These are phyloP conservation scores for Colletotrichum sp. DNA, from an alignment of 2,329 filamentous ascomycete genomes.

Conservation along the genomic window DNA sequence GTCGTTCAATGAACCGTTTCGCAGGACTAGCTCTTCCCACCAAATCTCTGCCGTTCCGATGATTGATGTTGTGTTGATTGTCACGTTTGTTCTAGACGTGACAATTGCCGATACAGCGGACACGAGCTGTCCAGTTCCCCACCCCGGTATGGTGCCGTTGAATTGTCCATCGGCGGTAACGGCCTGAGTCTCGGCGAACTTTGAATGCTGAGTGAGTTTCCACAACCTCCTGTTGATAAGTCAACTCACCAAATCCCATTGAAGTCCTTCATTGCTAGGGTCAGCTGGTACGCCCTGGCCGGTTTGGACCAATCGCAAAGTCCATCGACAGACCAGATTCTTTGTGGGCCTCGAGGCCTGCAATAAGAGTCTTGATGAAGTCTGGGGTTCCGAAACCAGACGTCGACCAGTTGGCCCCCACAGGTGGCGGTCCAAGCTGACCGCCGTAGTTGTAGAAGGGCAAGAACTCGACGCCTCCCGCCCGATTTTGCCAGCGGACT, in stretches of 20 bases:
- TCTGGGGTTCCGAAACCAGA: conserved; percentile 45
- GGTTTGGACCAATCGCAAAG: conserved; percentile 49
- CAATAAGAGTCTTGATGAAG: conserved; percentile 21
- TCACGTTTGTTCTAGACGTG: not conserved
- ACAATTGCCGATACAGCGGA: not conserved
- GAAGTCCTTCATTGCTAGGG: conserved; percentile 33
- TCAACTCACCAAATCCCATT: conserved; percentile 31
- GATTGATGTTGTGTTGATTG: not conserved
- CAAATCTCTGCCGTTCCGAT: not conserved
- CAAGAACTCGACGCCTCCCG: conserved; percentile 29
- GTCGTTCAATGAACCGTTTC: not conserved
- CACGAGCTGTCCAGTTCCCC: conserved; percentile 22
- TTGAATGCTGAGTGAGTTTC: not conserved
- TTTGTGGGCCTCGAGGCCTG: not conserved
- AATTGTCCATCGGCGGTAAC: conserved; percentile 32
- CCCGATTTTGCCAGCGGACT: conserved; percentile 17
- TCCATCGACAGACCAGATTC: conserved; percentile 46
- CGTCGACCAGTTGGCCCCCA: conserved; percentile 30
- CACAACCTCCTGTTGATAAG: fast-evolving
- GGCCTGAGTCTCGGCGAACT: conserved; percentile 28
- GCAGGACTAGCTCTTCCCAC: not conserved
- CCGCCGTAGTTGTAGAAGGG: conserved; percentile 30
- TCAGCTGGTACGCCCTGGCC: conserved; percentile 49
- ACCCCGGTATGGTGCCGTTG: conserved; percentile 38
- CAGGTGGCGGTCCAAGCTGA: conserved; percentile 5